Base-by-base conservation (phyloP, 1,139 yeast genomes). In the Tardiomyces depauwii region DNA sequence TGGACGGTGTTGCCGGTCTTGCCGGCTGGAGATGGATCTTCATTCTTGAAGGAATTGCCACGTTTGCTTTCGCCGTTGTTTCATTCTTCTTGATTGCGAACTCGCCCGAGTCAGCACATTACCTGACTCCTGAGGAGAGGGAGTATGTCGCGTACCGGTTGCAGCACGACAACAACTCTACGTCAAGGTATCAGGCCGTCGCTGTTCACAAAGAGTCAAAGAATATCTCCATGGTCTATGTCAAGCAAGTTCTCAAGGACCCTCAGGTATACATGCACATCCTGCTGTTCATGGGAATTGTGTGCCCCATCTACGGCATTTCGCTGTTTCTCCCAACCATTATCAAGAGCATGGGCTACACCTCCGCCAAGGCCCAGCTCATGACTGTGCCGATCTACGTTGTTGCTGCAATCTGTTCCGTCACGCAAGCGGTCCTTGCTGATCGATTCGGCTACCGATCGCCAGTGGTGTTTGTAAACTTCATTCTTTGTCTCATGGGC, bases 11-110 rank as follows among this genome's bases (percentile, higher is more conserved):
- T 7, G 66, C 64, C 42, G 87, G 87, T 2, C 61, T 76, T 40
- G 72, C 72, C 9, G 80, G 87, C 32, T 83, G 93, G 93, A 75
- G 80, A 62, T 83, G 91, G 91, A 76, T 82, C 61, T 83, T 80
- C 57, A 74, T 83, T 45, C 72, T 83, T 47, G 87, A 82, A 61
- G 86, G 87, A 32, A 64, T 79, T 39, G 70, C 80, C 41, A 78
- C 87, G 1, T 39, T 39, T 4, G 39, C 45, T 18, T 27, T 38
- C n/a, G 51, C 46, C 2, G 6, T 47, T 10, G 49, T 69, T 21
- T 67, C 77, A 28, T 76, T 63, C 54, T 72, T 73, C 53, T 58
- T 73, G 2, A 62, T 79, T 47, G 76, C 76, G 27, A 78, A 76
- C 55, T 68, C 64, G 59, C 78, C 78, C 18, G 64, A 62, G 25